Evolutionary conservation across 805 yeast species (phyloP), one percentile per base, ranked within the genome.

Genomic region (Starmerella khaoyaiensis): DNA sequence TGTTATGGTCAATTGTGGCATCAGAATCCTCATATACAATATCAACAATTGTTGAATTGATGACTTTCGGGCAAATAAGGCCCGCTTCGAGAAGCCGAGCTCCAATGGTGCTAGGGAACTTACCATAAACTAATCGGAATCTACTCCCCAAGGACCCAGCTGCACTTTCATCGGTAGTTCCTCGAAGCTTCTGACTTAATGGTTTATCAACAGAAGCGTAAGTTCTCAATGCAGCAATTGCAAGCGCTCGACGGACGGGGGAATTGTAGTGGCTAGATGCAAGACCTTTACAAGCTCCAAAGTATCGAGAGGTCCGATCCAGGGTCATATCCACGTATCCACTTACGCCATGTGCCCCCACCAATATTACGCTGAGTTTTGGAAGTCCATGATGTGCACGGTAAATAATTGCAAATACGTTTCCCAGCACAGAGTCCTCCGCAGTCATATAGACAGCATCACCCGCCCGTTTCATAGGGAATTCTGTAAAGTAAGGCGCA

Each of bases 61-160:
- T 50, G 30, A 44, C 47, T 32, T 66, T 64, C 3, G 68, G 62
- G 42, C 71, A 76, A 28, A 78, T 47, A 39, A 73, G 53, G 12
- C 95, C 82, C 49, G 67, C 39, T 33, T 69, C 57, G n/a, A 73
- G 51, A 8, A 87, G 46, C 26, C 65, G 60, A 22, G 56, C 48
- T 3, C 94, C 90, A 14, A 79, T 56, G 4, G 70, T 69, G 0
- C 53, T 48, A 0, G 93, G 83, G 0, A 70, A 56, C 37, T 60
- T 63, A 3, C 68, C 62, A 6, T 67, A 63, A 3, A 81, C 59
- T 2, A 76, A 59, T 3, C 50, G 50, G 77, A 86, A 76, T 11
- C 60, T 45, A 22, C 79, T 71, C 0, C 95, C 93, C 20, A 81
- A 53, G 8, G 69, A 68, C 0, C 96, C 97, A 1, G 95, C 94